A percentile compares a stretch with the other conserved stretches of the same genome.
These are phyloP conservation scores for Cladorrhinum sp. DNA, from an alignment of 2,329 filamentous ascomycete species.

Conservation along the genomic window DNA sequence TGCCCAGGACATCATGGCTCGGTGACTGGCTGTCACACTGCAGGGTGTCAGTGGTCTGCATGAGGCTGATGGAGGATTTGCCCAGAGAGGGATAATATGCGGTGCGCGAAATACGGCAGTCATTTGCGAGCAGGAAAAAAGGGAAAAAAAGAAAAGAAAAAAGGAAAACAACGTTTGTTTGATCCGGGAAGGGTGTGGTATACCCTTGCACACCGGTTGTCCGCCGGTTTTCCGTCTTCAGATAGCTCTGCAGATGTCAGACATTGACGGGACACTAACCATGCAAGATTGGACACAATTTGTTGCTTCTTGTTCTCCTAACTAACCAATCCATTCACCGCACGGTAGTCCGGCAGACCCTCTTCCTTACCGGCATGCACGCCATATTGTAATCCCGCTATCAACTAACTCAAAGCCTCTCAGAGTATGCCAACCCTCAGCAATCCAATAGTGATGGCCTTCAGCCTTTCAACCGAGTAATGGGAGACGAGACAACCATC, in stretches of 20 bases:
- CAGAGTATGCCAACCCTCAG: no score
- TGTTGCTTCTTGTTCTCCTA: neutral
- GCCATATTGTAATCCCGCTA: neutral
- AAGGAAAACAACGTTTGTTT: neutral
- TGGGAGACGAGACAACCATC: neutral
- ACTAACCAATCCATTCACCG: neutral
- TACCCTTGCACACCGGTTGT: neutral
- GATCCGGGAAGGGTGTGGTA: neutral
- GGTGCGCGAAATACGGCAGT: neutral
- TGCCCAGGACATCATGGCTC: constrained; percentile 14
- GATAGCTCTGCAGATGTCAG: constrained; percentile 11
- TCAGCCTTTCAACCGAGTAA: neutral
- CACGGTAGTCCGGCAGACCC: neutral
- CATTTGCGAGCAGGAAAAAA: neutral
- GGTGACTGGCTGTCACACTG: constrained; percentile 14
- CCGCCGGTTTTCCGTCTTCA: constrained; percentile 10
- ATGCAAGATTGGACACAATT: neutral
- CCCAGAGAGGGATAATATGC: neutral
- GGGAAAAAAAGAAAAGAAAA: no score
- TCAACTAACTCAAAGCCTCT: neutral
- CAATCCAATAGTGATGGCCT: no score
- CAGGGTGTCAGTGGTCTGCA: constrained; percentile 12
- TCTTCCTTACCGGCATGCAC: neutral
- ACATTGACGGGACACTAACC: neutral
- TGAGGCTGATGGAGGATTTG: constrained; percentile 18